Percentiles rank a stretch among this genome's conserved stretches.
These are phyloP conservation scores for Saccharomycopsis fibuligera DNA, from an alignment of 805 yeast species.

Conservation along the genomic window DNA sequence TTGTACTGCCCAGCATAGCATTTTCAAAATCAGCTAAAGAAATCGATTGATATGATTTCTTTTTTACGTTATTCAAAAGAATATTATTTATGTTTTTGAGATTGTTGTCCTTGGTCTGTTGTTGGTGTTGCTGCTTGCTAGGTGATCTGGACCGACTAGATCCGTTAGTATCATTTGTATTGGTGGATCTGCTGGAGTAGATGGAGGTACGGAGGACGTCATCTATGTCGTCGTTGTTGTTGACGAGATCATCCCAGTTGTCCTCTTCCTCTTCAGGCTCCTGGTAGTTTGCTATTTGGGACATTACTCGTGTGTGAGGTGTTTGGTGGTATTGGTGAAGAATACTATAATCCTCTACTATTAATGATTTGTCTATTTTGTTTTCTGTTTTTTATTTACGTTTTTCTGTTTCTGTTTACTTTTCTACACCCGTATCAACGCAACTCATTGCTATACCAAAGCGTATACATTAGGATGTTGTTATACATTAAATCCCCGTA, in stretches of 20 bases:
- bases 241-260: conserved; percentile 19
- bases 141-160: not conserved
- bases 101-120: not conserved
- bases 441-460: no score
- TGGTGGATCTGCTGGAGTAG: conserved; percentile 12
- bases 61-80: not conserved
- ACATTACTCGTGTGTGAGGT: no score
- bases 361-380: no score
- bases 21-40: conserved; percentile 14
- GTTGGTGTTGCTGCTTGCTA: not conserved
- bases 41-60: conserved; percentile 14
- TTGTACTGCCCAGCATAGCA: no score
- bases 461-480: no score
- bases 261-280: conserved; percentile 17
- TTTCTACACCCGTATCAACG: no score
- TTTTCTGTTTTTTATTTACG: no score
- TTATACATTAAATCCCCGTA: no score
- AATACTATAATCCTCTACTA: no score
- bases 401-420: no score
- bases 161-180: not conserved
- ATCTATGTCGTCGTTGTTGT: conserved; percentile 17
- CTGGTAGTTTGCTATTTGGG: conserved; percentile 6
- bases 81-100: not conserved
- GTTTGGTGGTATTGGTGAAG: no score
- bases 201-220: conserved; percentile 16